Evolutionary conservation across 345 rosid genomes (phyloP), one percentile per base, ranked within the genome.

Genomic region (Dovyalis caffra): DNA sequence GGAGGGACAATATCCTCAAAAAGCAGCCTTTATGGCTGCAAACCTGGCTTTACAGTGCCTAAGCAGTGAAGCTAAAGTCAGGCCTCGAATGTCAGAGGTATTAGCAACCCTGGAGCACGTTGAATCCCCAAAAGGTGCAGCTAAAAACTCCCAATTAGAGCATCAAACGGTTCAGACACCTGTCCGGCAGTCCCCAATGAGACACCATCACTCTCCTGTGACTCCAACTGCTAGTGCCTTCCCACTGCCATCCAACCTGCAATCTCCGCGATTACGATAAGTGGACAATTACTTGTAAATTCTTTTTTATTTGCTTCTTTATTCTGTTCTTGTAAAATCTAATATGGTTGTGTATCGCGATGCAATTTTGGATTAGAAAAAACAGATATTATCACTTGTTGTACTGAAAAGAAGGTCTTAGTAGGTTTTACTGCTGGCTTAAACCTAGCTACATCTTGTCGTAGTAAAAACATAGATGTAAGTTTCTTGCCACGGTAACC

Each of bases 1-100:
- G 86, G 99, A 92, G 10, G 99, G 98, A 16, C 99, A 95, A 71
- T 95, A 95, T 78, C 93, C 97, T 66, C 96, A 91, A 85, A 95
- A 93, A 84, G 91, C 84, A 69, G 96, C 99, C 57, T 77, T 71
- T 64, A 86, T 84, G 69, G 96, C 98, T 60, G 98, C 99, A 12
- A 84, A 66, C 76, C 87, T 95, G 40, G 99, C 99, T 63, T 75
- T 86, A 53, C 93, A 72, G 47, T 95, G 99, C 83, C 83, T 91
- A 66, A 81, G 68, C 75, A 40, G 37, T 0, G 98, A 95, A 21
- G 86, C 95, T 21, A 93, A 91, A 77, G 81, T 78, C 47, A 84
- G 99, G 83, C 99, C 99, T 57, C 83, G 87, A 72, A 95, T 93
- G 99, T 89, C 96, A 0, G 90, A 90, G 69, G 98, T 95, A 75